Evolutionary conservation across 139 green algal genomes (phyloP).

Genomic region (Haematococcus sp.): DNA sequence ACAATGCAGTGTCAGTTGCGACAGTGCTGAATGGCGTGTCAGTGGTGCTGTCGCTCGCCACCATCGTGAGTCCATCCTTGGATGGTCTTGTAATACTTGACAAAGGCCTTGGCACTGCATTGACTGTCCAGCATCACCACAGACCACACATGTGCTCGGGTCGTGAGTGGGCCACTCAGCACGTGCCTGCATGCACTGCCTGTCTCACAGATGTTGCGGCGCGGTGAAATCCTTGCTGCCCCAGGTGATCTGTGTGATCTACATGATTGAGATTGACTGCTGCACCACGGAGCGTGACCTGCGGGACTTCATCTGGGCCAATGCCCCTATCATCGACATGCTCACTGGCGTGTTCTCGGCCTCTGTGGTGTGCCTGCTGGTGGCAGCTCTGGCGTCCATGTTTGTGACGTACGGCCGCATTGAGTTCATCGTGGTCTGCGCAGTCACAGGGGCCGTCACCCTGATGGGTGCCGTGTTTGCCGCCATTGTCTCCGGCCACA

Average conservation of each 20-base stretch:
- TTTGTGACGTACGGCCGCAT: slow-evolving; percentile 16
- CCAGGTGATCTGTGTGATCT: neutral
- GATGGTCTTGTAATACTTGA: too few relatives aligned
- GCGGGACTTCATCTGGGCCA: slow-evolving; percentile 19
- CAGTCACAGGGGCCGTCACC: neutral
- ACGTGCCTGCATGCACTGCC: too few relatives aligned
- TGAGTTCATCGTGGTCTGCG: slow-evolving; percentile 7
- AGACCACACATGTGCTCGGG: neutral
- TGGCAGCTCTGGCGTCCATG: neutral
- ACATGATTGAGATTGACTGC: slow-evolving; percentile 26
- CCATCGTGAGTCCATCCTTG: too few relatives aligned
- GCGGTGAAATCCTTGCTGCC: neutral
- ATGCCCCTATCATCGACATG: slow-evolving; percentile 10
- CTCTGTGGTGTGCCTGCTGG: slow-evolving; percentile 6
- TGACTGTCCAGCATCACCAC: neutral
- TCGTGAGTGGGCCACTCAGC: too few relatives aligned
- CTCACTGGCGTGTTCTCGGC: slow-evolving; percentile 19
- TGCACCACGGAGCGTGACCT: slow-evolving; percentile 10
- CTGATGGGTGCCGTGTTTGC: slow-evolving; percentile 3
- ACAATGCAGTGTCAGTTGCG: neutral
- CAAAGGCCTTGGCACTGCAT: too few relatives aligned
- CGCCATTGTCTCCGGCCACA: slow-evolving; percentile 10
- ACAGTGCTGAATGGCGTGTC: slow-evolving; percentile 2
- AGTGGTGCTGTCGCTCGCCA: neutral
- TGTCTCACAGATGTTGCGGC: too few relatives aligned